Percentiles rank a stretch among this genome's conserved stretches.
phyloP scores from a whole-genome alignment of 2,329 filamentous ascomycete genomes.

The Plenodomus biglobosus region DNA sequence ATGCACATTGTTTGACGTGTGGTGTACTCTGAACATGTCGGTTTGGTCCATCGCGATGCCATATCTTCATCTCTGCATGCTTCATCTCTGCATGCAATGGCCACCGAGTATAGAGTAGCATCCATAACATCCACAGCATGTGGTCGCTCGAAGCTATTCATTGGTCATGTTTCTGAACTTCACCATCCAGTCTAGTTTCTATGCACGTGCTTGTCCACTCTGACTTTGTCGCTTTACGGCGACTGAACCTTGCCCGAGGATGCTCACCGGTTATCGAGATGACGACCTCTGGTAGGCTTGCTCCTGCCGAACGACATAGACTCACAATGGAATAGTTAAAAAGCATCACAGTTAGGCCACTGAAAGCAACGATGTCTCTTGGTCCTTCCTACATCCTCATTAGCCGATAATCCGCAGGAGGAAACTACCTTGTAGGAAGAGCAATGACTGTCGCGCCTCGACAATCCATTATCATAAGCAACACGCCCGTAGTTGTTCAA shows the following conservation, averaged over 20 bases:
- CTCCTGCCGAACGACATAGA: slow-evolving; percentile 24
- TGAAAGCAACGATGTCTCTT: slow-evolving; percentile 16
- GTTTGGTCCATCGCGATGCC: too few relatives aligned
- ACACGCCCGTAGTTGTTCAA: slow-evolving; percentile 30
- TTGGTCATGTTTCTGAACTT: too few relatives aligned
- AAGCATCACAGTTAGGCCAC: slow-evolving; percentile 1
- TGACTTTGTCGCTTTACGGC: slow-evolving; percentile 25
- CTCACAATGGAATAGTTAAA: background rate
- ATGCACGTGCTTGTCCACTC: slow-evolving; percentile 15
- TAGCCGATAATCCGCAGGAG: slow-evolving; percentile 12
- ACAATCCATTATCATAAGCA: slow-evolving; percentile 24
- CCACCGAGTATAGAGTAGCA: too few relatives aligned
- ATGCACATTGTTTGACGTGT: too few relatives aligned
- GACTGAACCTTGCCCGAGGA: slow-evolving; percentile 28
- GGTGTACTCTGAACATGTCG: too few relatives aligned
- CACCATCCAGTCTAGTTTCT: too few relatives aligned
- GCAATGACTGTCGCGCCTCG: slow-evolving; percentile 23
- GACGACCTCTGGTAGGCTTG: slow-evolving; percentile 27
- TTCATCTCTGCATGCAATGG: too few relatives aligned
- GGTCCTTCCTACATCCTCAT: slow-evolving; percentile 22
- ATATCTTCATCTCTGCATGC: too few relatives aligned
- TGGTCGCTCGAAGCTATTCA: too few relatives aligned
- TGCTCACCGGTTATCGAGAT: slow-evolving; percentile 35
- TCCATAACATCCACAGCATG: too few relatives aligned
- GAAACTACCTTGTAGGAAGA: slow-evolving; percentile 21